Evolutionary conservation across 305 asterid species (phyloP).

Genomic region (Ajuga reptans): DNA sequence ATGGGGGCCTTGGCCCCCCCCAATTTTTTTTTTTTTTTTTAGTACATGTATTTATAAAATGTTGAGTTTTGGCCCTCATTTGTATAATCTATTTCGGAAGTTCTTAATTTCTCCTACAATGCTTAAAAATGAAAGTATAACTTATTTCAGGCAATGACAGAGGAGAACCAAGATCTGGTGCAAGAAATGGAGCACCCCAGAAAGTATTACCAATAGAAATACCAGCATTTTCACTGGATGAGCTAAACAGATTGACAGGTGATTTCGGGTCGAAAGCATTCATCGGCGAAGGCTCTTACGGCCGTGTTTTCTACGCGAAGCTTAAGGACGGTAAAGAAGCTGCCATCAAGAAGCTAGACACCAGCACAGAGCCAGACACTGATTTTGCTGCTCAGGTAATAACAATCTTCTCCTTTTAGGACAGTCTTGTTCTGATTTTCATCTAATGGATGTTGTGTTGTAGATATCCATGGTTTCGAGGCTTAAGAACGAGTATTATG

Average conservation of each 20-base stretch:
- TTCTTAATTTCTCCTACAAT: too few relatives aligned
- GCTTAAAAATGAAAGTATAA: too few relatives aligned
- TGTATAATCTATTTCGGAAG: too few relatives aligned
- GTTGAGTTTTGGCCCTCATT: too few relatives aligned
- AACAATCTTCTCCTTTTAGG: too few relatives aligned
- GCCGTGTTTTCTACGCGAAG: slow-evolving; percentile 67
- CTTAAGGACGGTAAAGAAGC: slow-evolving; percentile 41
- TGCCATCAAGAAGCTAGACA: slow-evolving; percentile 73
- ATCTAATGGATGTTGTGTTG: background rate
- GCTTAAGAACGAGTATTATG: slow-evolving; percentile 69
- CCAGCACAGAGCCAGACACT: slow-evolving; percentile 66
- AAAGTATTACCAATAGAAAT: slow-evolving; percentile 66
- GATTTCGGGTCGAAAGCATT: slow-evolving; percentile 70
- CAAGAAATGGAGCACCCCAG: slow-evolving; percentile 56
- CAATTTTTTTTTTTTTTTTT: too few relatives aligned
- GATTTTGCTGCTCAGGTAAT: slow-evolving; percentile 69
- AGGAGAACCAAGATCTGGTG: slow-evolving; percentile 68
- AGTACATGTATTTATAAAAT: too few relatives aligned
- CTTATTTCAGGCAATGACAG: slow-evolving; percentile 42
- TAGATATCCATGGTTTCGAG: slow-evolving; percentile 73
- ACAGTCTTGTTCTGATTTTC: background rate
- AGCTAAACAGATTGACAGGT: slow-evolving; percentile 48
- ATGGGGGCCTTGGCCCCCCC: too few relatives aligned
- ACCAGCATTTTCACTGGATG: slow-evolving; percentile 52
- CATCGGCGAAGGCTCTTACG: slow-evolving; percentile 87